phyloP scores from a whole-genome alignment of 179 eudicot species.

The Beta macrorhiza region DNA sequence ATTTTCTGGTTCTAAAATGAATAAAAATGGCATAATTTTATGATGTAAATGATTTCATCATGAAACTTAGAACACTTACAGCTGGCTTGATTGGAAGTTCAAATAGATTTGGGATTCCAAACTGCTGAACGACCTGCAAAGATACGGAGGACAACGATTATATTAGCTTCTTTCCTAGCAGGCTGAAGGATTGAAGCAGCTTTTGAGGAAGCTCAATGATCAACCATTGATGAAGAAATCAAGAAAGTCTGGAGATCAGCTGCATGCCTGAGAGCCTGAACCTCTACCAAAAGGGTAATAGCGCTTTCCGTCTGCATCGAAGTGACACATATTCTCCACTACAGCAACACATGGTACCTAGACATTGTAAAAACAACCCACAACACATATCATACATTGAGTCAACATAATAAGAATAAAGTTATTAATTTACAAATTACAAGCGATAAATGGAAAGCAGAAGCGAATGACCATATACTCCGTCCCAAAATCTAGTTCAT shows the following conservation, averaged over 20 bases:
- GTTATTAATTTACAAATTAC: no score
- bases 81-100: slow-evolving; percentile 94
- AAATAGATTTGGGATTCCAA: slow-evolving; percentile 91
- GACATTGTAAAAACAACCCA: neutral
- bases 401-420: neutral
- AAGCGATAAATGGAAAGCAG: neutral
- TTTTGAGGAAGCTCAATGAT: slow-evolving; percentile 27
- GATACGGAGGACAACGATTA: slow-evolving; percentile 1
- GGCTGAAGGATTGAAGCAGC: slow-evolving; percentile 16
- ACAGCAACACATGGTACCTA: slow-evolving; percentile 99
- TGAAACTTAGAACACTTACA: slow-evolving; percentile 43
- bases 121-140: slow-evolving; percentile 91
- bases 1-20: neutral
- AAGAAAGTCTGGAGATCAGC: slow-evolving; percentile 33
- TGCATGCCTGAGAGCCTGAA: slow-evolving; percentile 93
- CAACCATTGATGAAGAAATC: slow-evolving; percentile 32
- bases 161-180: slow-evolving; percentile 19
- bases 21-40: neutral
- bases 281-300: slow-evolving; percentile 97
- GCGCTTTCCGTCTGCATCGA: slow-evolving; percentile 98
- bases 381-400: neutral
- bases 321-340: slow-evolving; percentile 98
- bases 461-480: neutral
- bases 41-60: neutral
- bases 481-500: no score